Percentiles rank a stretch among this genome's conserved stretches.
These are phyloP conservation scores for Cryptococcus wingfieldii DNA, from an alignment of 1,284 basidiomycete genomes.

Conservation along the genomic window DNA sequence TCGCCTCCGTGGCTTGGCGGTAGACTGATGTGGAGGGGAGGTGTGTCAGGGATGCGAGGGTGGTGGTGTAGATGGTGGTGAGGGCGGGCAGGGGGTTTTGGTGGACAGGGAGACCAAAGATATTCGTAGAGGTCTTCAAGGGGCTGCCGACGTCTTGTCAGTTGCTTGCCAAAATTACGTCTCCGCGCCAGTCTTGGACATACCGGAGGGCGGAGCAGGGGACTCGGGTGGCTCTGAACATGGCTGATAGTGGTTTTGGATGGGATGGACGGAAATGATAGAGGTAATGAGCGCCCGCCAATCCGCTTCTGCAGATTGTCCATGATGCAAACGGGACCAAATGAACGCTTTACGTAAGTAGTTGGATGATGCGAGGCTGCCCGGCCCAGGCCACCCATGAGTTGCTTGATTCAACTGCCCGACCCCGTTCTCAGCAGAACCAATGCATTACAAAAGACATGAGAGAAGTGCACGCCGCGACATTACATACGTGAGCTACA, in stretches of 20 bases:
- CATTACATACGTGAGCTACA: too few relatives aligned
- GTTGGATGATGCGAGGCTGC: too few relatives aligned
- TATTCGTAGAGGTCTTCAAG: conserved; percentile 72
- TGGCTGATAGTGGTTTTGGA: conserved; percentile 38
- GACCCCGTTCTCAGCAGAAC: too few relatives aligned
- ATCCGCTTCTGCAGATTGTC: too few relatives aligned
- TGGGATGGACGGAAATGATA: neutral
- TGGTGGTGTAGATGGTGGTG: conserved; percentile 69
- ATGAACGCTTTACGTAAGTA: too few relatives aligned
- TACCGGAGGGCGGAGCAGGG: conserved; percentile 51
- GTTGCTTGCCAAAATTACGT: neutral
- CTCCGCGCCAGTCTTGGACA: conserved; percentile 5
- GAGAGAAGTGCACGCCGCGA: too few relatives aligned
- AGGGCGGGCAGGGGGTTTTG: conserved; percentile 72
- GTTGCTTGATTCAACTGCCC: too few relatives aligned
- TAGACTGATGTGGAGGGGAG: conserved; percentile 82
- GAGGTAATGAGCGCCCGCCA: neutral
- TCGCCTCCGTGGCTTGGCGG: conserved; percentile 80
- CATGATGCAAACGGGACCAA: too few relatives aligned
- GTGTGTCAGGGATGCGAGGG: conserved; percentile 64
- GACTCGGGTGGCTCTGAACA: conserved; percentile 75
- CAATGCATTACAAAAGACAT: too few relatives aligned
- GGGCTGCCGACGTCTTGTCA: conserved; percentile 24
- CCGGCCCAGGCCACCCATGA: too few relatives aligned
- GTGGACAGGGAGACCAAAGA: conserved; percentile 57